Evolutionary conservation across 495 filamentous ascomycete genomes (phyloP).

Genomic region (Aspergillus bertholletiae): DNA sequence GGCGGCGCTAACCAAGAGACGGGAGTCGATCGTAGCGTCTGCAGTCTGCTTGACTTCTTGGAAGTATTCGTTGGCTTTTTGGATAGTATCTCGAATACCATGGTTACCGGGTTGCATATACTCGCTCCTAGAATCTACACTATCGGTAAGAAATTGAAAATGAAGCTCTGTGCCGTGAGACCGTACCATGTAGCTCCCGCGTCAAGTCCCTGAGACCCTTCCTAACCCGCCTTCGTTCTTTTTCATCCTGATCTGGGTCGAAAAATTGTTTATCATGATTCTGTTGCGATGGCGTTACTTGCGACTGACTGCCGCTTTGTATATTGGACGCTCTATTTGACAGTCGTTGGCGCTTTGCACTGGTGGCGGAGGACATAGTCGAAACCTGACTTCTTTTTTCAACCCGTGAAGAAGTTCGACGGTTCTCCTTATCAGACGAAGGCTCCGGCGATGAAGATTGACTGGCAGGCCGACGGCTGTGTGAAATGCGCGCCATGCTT

Average conservation of each 20-base stretch:
- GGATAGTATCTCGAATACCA: conserved; percentile 59
- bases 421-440: conserved; percentile 62
- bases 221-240: conserved; percentile 69
- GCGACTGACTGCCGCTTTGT: conserved; percentile 23
- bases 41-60: conserved; percentile 78
- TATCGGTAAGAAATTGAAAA: conserved; percentile 5
- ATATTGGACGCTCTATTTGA: conserved; percentile 29
- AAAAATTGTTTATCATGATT: conserved; percentile 52
- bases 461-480: conserved; percentile 18
- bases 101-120: conserved; percentile 56
- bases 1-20: conserved; percentile 71
- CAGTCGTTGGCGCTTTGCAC: conserved; percentile 43
- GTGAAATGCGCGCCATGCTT: conserved; percentile 29
- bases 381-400: conserved; percentile 22
- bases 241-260: conserved; percentile 83
- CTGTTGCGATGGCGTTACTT: conserved; percentile 22
- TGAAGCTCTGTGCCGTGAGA: not conserved
- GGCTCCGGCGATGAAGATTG: conserved; percentile 33
- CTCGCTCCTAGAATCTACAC: conserved; percentile 62
- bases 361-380: conserved; percentile 26
- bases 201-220: conserved; percentile 64
- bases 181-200: conserved; percentile 60
- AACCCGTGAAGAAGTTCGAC: conserved; percentile 8
- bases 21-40: conserved; percentile 90
- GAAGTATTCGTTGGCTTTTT: conserved; percentile 61